These are phyloP conservation scores for Mesembryanthemum crystallinum DNA, from an alignment of 148 eudicot genomes.

Conservation along the genomic window DNA sequence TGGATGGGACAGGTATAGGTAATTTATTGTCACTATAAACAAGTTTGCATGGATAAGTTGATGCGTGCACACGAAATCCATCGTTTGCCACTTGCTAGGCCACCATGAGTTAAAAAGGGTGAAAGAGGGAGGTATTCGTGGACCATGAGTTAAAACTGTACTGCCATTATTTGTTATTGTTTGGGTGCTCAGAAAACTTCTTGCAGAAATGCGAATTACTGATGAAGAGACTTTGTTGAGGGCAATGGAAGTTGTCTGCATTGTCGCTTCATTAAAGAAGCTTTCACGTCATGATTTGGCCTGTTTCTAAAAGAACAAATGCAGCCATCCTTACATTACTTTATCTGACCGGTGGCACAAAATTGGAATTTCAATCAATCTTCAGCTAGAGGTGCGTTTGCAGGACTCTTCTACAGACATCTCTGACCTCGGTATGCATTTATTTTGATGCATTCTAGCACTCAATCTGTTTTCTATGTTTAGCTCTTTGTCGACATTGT, in stretches of 20 bases:
- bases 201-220: neutral
- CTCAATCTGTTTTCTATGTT: neutral
- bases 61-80: neutral
- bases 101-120: too few relatives aligned
- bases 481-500: neutral
- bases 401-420: neutral
- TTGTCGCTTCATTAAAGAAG: neutral
- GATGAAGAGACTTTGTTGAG: neutral
- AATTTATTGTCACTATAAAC: neutral
- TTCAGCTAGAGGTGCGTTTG: neutral
- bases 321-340: too few relatives aligned
- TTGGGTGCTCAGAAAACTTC: neutral
- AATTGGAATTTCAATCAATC: too few relatives aligned
- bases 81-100: too few relatives aligned
- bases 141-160: too few relatives aligned
- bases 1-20: neutral
- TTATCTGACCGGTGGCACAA: too few relatives aligned
- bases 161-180: neutral
- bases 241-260: neutral
- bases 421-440: neutral
- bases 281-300: neutral
- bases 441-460: neutral
- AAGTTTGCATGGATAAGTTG: neutral
- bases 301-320: neutral
- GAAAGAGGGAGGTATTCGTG: too few relatives aligned